Evolutionary conservation across 164 flowering plant species (phyloP), one percentile per base, ranked within the genome.

Genomic region (Taxillus chinensis): DNA sequence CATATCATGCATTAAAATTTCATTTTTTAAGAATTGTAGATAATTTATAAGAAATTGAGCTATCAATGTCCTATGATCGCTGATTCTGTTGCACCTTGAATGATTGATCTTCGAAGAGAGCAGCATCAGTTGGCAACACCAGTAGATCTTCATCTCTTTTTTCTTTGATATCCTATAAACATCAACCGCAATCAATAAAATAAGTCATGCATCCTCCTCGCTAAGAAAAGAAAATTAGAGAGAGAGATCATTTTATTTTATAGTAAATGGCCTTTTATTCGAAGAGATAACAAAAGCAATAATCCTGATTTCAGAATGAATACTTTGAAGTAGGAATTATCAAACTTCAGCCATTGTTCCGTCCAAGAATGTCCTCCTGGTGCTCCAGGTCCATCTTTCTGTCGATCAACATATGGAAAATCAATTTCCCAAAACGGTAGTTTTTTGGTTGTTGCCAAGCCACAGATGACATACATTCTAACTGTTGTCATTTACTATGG

Each of bases 351-450:
- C 99, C 99, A 95, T 71, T 89, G 72, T 53, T 68, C 86, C 5
- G 96, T 95, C 99, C 99, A 95, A 49, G 99, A 95, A 71, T 91
- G 97, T 54, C 99, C 99, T 58, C 99, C 99, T 49, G 96, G 96
- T 65, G 88, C 87, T 72, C 97, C 97, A 37, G 99, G 99, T 39
- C 99, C 97, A 55, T 87, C 92, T 83, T 91, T 91, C 99, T 95
- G 92, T 70, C 55, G 69, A 57, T 10, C 55, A 69, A 62, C 51
- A 60, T n/a, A 57, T 38, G 6, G 2, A 5, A 43, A 43, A 6
- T 37, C 57, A 54, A 13, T 27, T 54, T 37, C 39, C 57, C 10
- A 54, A 9, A 6, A 43, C 7, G 7, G 7, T 43, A 43, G 46
- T 43, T 6, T 6, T 43, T 43, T 6, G 46, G 8, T 6, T 43